phyloP scores from a whole-genome alignment of 768 basidiomycete genomes.

The Clavaria fumosa region DNA sequence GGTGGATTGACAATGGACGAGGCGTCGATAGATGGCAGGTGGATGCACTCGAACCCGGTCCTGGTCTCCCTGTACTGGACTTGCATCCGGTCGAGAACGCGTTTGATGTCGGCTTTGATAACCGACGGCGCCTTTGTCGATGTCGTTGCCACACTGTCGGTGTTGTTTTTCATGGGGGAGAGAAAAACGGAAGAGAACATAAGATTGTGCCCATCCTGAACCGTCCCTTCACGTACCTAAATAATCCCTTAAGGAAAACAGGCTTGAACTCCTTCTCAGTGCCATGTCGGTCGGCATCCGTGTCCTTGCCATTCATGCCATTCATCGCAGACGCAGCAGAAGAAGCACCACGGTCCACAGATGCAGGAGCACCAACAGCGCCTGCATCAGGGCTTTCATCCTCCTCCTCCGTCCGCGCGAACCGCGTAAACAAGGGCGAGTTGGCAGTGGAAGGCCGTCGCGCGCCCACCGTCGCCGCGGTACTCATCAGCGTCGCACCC shows the following conservation, averaged over 20 bases:
- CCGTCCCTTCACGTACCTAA: constrained; percentile 67
- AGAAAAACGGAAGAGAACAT: too few species aligned
- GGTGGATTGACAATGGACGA: constrained; percentile 40
- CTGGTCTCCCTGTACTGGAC: constrained; percentile 87
- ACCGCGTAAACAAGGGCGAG: constrained; percentile 12
- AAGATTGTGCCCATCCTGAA: too few species aligned
- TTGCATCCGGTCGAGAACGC: constrained; percentile 86
- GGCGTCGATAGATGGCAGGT: constrained; percentile 86
- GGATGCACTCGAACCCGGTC: constrained; percentile 91
- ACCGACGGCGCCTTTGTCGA: constrained; percentile 72
- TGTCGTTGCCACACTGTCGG: constrained; percentile 86
- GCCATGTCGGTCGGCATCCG: constrained; percentile 31
- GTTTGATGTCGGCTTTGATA: constrained; percentile 72
- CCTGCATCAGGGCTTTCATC: constrained; percentile 30
- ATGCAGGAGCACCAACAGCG: too few species aligned
- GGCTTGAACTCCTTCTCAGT: constrained; percentile 77
- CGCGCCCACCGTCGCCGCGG: constrained; percentile 47
- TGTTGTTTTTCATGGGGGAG: too few species aligned
- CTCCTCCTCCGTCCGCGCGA: constrained; percentile 34
- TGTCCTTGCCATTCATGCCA: constrained; percentile 18
- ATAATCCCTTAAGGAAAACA: constrained; percentile 88
- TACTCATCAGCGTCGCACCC: constrained; percentile 38
- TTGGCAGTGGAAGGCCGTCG: constrained; percentile 54
- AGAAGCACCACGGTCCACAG: too few species aligned
- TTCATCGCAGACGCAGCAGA: too few species aligned